A percentile compares a stretch with the other conserved stretches of the same genome.
These are phyloP conservation scores for Coprinopsis marcescibilis DNA, from an alignment of 768 basidiomycete species.

Conservation along the genomic window DNA sequence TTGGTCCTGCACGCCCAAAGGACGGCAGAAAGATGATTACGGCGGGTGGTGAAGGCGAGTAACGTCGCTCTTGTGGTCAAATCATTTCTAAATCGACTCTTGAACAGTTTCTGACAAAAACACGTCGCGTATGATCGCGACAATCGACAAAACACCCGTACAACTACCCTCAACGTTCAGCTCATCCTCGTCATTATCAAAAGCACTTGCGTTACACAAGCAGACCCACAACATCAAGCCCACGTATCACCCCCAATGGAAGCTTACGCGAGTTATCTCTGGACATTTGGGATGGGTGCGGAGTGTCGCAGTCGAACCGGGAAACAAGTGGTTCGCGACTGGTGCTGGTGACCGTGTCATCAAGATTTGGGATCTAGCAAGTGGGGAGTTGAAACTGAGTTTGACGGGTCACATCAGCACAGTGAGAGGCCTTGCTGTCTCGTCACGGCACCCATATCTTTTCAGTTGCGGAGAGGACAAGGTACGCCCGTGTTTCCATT, in stretches of 20 bases:
- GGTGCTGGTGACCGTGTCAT: slow-evolving; percentile 98
- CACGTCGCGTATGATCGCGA: slow-evolving; percentile 64
- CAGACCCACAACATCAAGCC: slow-evolving; percentile 93
- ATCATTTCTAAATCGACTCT: neutral
- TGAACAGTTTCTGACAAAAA: slow-evolving; percentile 33
- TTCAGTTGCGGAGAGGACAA: slow-evolving; percentile 99
- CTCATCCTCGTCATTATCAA: slow-evolving; percentile 65
- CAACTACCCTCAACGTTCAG: slow-evolving; percentile 66
- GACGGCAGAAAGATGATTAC: slow-evolving; percentile 63
- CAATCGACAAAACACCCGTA: slow-evolving; percentile 69
- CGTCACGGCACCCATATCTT: slow-evolving; percentile 88
- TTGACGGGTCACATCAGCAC: slow-evolving; percentile 98
- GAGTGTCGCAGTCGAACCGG: slow-evolving; percentile 93
- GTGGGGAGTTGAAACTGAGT: slow-evolving; percentile 94
- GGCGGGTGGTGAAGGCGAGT: slow-evolving; percentile 47
- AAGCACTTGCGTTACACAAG: slow-evolving; percentile 88
- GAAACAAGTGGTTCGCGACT: slow-evolving; percentile 97
- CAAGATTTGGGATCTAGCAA: slow-evolving; percentile 98
- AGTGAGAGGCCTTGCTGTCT: slow-evolving; percentile 90
- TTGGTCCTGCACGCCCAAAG: slow-evolving; percentile 69
- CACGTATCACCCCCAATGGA: slow-evolving; percentile 94
- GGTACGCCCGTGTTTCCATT: slow-evolving; percentile 35
- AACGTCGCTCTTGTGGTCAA: neutral
- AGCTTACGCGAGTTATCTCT: slow-evolving; percentile 92
- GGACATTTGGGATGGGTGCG: slow-evolving; percentile 99